Conservation (phyloP, 148 eudicot species). For the Vaccinium myrtillus region DNA sequence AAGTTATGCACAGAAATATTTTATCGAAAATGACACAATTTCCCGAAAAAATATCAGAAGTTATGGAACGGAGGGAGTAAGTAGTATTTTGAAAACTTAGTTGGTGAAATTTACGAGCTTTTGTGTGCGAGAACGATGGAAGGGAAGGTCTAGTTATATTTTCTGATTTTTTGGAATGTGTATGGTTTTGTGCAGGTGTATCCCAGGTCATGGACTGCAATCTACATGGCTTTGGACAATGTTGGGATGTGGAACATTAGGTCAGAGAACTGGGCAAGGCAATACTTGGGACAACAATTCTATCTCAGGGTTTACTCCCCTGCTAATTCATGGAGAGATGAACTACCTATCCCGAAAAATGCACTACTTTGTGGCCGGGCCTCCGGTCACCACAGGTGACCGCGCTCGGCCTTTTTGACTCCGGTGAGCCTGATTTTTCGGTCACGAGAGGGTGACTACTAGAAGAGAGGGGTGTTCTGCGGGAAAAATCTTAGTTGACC, state of each 20-base stretch:
- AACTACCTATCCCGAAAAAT: constrained; percentile 5
- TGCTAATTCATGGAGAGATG: constrained; percentile 9
- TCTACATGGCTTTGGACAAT: constrained; percentile 17
- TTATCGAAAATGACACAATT: too few species aligned
- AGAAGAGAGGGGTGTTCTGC: not conserved
- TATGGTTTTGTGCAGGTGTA: constrained; percentile 14
- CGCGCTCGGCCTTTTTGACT: not conserved
- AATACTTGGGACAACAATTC: constrained; percentile 15
- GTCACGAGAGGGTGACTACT: constrained; percentile 15
- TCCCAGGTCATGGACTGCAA: constrained; percentile 17
- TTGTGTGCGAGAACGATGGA: not conserved
- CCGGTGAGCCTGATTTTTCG: not conserved
- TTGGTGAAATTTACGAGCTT: not conserved
- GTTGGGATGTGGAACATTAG: constrained; percentile 19
- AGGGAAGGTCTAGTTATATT: not conserved
- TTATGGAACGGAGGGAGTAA: too few species aligned
- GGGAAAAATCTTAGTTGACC: not conserved
- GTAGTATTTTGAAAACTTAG: not conserved
- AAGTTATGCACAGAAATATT: too few species aligned
- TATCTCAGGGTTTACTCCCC: constrained; percentile 7
- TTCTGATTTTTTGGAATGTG: not conserved
- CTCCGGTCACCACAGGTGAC: not conserved
- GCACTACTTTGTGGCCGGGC: constrained; percentile 17
- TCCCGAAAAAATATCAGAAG: too few species aligned
- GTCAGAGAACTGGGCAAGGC: constrained; percentile 18